Evolutionary conservation across 768 basidiomycete species (phyloP).

Genomic region (Tulasnella sp.): DNA sequence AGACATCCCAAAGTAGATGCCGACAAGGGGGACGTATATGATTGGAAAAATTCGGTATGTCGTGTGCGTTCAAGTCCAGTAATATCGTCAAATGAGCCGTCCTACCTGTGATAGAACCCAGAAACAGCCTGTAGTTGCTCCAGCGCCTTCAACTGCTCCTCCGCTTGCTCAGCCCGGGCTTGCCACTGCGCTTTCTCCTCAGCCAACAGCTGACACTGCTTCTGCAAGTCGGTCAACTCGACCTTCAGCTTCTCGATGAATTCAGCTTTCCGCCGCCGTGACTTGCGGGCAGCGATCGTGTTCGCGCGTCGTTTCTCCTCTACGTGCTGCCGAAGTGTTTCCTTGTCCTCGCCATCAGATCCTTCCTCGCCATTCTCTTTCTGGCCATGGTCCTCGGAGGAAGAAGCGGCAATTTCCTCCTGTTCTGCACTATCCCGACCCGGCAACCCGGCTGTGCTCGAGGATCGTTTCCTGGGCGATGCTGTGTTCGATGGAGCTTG

Average conservation of each 20-base stretch:
- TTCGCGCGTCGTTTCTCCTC: constrained; percentile 71
- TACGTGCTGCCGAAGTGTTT: constrained; percentile 33
- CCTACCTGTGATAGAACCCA: too few species aligned
- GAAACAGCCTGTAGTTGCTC: too few species aligned
- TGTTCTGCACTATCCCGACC: constrained; percentile 25
- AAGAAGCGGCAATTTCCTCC: not conserved
- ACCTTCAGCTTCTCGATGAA: constrained; percentile 55
- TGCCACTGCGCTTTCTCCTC: not conserved
- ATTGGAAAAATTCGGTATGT: too few species aligned
- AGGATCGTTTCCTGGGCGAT: constrained; percentile 28
- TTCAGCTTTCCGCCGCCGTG: constrained; percentile 58
- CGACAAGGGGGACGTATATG: too few species aligned
- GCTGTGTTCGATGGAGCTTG: not conserved
- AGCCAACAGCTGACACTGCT: not conserved
- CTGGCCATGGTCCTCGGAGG: not conserved
- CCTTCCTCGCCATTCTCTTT: not conserved
- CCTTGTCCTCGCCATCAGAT: not conserved
- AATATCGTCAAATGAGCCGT: too few species aligned
- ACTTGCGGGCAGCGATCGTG: constrained; percentile 71
- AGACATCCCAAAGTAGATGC: too few species aligned
- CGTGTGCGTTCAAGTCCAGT: too few species aligned
- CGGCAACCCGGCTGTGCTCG: constrained; percentile 28
- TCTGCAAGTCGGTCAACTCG: not conserved
- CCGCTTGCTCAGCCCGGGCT: not conserved
- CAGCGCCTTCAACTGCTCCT: not conserved